A percentile compares a stretch with the other conserved stretches of the same genome.
Conservation (phyloP, 2,329 filamentous ascomycete genomes). For the Coniochaeta sp. region DNA sequence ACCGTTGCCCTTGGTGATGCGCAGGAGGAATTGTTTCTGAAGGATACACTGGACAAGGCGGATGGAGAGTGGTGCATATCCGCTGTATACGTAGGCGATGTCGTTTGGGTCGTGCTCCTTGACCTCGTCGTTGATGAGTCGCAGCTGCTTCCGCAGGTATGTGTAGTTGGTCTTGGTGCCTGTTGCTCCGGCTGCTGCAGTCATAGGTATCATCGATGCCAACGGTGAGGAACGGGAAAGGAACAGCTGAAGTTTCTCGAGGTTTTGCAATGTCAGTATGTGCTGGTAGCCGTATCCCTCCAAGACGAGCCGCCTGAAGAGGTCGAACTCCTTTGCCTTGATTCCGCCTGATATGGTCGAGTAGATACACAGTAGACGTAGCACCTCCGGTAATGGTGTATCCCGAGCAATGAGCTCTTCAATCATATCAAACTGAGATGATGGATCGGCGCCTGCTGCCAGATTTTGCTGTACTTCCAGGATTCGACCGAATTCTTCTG, state of each 20-base stretch:
- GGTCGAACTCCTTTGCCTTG: conserved; percentile 80
- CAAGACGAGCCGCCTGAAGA: conserved; percentile 78
- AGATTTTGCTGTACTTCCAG: conserved; percentile 95
- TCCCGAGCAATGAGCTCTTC: conserved; percentile 92
- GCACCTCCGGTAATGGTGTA: conserved; percentile 69
- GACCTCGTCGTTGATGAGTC: conserved; percentile 91
- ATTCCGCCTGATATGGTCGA: conserved; percentile 86
- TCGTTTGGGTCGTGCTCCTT: conserved; percentile 93
- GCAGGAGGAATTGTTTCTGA: conserved; percentile 78
- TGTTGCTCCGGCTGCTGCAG: conserved; percentile 46
- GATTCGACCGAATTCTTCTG: conserved; percentile 79
- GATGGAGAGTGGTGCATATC: conserved; percentile 88
- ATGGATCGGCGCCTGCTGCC: conserved; percentile 82
- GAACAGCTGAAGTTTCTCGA: conserved; percentile 87
- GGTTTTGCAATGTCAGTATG: conserved; percentile 75
- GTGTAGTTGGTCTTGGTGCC: conserved; percentile 85
- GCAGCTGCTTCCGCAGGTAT: conserved; percentile 76
- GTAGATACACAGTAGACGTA: conserved; percentile 84
- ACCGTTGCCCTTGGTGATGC: conserved; percentile 58
- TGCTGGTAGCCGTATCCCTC: conserved; percentile 96
- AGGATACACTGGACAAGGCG: conserved; percentile 87
- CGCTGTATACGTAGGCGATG: conserved; percentile 95
- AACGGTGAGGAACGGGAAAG: conserved; percentile 69
- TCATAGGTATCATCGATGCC: conserved; percentile 74
- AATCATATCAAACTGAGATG: conserved; percentile 81